Percentiles rank a stretch among this genome's conserved stretches.
These are phyloP conservation scores for Coemansia sp. DNA, from an alignment of 192 early-diverging fungal species.

Conservation along the genomic window DNA sequence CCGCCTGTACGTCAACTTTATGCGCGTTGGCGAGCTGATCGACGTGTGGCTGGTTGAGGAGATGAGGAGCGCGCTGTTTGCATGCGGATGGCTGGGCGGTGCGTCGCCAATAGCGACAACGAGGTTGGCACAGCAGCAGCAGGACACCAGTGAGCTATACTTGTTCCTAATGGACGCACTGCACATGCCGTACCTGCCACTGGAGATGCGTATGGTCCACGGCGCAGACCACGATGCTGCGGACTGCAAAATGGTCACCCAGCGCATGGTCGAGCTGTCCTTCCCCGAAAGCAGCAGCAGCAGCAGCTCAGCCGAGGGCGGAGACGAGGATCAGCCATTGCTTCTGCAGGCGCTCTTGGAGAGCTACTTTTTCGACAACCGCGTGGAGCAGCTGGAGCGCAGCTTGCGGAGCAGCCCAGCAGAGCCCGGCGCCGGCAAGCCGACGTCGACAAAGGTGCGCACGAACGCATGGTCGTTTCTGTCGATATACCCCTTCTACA, in stretches of 20 bases:
- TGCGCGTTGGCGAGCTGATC: constrained; percentile 63
- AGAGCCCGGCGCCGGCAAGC: neutral
- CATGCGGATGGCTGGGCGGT: constrained; percentile 53
- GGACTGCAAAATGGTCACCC: constrained; percentile 67
- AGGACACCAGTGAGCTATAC: constrained; percentile 71
- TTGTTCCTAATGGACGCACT: constrained; percentile 65
- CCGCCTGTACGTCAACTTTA: constrained; percentile 58
- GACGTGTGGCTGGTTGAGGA: constrained; percentile 55
- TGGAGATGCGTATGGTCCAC: constrained; percentile 66
- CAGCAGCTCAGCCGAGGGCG: neutral
- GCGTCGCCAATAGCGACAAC: neutral
- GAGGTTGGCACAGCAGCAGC: constrained; percentile 47
- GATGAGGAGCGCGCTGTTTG: constrained; percentile 54
- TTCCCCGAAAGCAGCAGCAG: constrained; percentile 28
- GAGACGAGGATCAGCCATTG: constrained; percentile 15
- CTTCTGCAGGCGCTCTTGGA: constrained; percentile 59
- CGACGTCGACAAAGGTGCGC: constrained; percentile 36
- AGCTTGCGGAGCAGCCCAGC: constrained; percentile 13
- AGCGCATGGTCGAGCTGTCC: constrained; percentile 60
- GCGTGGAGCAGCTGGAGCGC: constrained; percentile 45
- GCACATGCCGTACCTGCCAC: constrained; percentile 66
- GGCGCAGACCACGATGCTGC: constrained; percentile 64
- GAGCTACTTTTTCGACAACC: constrained; percentile 66
- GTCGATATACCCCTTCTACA: constrained; percentile 70
- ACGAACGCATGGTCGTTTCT: constrained; percentile 72